Evolutionary conservation across 2,329 filamentous ascomycete genomes (phyloP), one percentile per base, ranked within the genome.

Genomic region (Aspergillus puulaauensis): DNA sequence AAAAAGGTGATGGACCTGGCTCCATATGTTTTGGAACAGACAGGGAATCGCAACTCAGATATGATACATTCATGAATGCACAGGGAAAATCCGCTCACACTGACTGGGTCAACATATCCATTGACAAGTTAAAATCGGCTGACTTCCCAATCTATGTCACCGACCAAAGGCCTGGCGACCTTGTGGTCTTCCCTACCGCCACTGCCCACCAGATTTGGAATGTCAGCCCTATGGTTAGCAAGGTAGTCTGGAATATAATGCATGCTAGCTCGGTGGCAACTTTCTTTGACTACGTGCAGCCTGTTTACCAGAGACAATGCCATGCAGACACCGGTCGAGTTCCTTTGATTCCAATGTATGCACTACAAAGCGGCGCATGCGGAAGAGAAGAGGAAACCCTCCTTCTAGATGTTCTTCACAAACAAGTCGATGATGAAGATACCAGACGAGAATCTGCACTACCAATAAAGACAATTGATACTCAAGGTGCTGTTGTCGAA

Each of bases 161-260:
- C 45, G 62, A 73, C 39, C 72, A 73, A 52, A 59, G 64, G 45
- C 66, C 68, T 8, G 71, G 71, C 9, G 72, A 75, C 53, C 60
- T 75, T 19, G 70, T 74, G 6, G 66, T 74, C 11, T 73, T 74
- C 51, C 72, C 71, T 43, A 68, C 71, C n/a, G 68, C 70, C 19
- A 73, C 72, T 46, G 68, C 71, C 11, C 71, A 75, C 56, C 72
- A 75, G 54, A 65, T 75, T 41, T 74, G 71, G 71, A 74, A 75
- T 57, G 64, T 71, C 17, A 68, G 67, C 35, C 61, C 65, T 2
- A 61, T 73, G 52, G 71, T 71, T 12, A 73, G 71, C 15, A 73
- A 73, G 54, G 61, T 73, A 15, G 72, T 73, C 31, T 74, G 72
- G 72, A 74, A 74, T 52, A 71, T 73, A 21, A 66, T 75, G 49